phyloP scores from a whole-genome alignment of 2,329 filamentous ascomycete genomes.

The Podosphaera fusca region DNA sequence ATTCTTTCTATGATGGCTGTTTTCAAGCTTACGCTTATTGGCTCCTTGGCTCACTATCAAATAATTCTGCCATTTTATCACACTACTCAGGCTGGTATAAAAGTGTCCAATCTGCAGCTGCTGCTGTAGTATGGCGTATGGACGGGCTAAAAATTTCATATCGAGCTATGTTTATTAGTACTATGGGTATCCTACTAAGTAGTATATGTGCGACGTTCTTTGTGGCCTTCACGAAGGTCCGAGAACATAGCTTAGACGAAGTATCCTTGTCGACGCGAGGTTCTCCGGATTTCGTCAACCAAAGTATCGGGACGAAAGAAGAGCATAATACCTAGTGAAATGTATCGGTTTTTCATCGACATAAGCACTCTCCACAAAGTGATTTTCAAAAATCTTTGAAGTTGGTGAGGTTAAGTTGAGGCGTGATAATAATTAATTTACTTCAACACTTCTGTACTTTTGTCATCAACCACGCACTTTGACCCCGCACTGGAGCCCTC shows the following conservation, averaged over 20 bases:
- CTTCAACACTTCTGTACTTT: no score
- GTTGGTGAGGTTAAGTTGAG: no score
- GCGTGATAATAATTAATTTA: no score
- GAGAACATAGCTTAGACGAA: constrained; percentile 1
- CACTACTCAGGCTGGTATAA: constrained; percentile 87
- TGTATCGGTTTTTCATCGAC: no score
- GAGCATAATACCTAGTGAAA: no score
- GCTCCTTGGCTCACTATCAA: constrained; percentile 75
- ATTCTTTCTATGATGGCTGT: constrained; percentile 68
- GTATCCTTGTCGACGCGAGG: background rate
- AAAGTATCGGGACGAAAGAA: no score
- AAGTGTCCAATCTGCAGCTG: constrained; percentile 70
- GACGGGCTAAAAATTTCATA: constrained; percentile 39
- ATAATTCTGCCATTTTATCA: constrained; percentile 76
- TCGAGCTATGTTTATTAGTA: constrained; percentile 47
- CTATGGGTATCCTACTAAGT: constrained; percentile 48
- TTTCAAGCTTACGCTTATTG: constrained; percentile 89
- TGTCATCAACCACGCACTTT: no score
- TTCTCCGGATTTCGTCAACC: no score
- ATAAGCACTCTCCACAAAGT: no score
- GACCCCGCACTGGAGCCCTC: constrained; percentile 25
- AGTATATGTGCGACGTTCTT: constrained; percentile 1
- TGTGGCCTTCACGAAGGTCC: constrained; percentile 1
- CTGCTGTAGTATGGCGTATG: constrained; percentile 51
- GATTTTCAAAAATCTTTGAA: no score